Conservation (phyloP, 805 yeast genomes). For the Tanozyma kutaoensis region DNA sequence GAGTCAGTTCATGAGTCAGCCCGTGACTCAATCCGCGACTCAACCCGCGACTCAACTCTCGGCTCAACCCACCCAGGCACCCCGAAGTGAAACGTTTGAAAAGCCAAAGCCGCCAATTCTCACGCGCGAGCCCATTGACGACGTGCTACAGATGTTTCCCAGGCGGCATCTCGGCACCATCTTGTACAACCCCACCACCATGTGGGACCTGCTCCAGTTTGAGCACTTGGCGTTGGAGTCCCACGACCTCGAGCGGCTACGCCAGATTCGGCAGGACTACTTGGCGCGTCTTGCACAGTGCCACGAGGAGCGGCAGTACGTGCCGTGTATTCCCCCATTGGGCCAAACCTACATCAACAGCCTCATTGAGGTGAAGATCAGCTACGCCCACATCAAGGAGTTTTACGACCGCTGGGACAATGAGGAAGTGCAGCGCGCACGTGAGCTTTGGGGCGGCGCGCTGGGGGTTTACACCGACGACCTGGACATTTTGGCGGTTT, state of each 20-base stretch:
- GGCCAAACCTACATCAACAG: slow-evolving; percentile 25
- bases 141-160: slow-evolving; percentile 16
- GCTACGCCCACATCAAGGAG: slow-evolving; percentile 21
- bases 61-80: not conserved
- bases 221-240: slow-evolving; percentile 9
- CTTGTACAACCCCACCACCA: slow-evolving; percentile 6
- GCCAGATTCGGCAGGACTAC: slow-evolving; percentile 8
- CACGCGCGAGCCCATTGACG: slow-evolving; percentile 6
- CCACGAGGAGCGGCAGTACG: slow-evolving; percentile 13
- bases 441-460: slow-evolving; percentile 67
- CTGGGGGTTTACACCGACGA: slow-evolving; percentile 90
- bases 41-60: not conserved
- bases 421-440: slow-evolving; percentile 17
- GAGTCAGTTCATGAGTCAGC: not conserved
- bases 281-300: slow-evolving; percentile 4
- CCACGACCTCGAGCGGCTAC: slow-evolving; percentile 15
- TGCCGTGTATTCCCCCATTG: slow-evolving; percentile 26
- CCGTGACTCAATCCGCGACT: not conserved
- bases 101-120: not conserved
- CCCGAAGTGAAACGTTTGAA: not conserved
- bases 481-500: slow-evolving; percentile 64
- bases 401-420: slow-evolving; percentile 26
- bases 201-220: slow-evolving; percentile 10
- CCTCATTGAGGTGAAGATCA: slow-evolving; percentile 2
- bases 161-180: slow-evolving; percentile 15